These are phyloP conservation scores for Curvularia eragrostidis DNA, from an alignment of 2,329 filamentous ascomycete species.

Conservation along the genomic window DNA sequence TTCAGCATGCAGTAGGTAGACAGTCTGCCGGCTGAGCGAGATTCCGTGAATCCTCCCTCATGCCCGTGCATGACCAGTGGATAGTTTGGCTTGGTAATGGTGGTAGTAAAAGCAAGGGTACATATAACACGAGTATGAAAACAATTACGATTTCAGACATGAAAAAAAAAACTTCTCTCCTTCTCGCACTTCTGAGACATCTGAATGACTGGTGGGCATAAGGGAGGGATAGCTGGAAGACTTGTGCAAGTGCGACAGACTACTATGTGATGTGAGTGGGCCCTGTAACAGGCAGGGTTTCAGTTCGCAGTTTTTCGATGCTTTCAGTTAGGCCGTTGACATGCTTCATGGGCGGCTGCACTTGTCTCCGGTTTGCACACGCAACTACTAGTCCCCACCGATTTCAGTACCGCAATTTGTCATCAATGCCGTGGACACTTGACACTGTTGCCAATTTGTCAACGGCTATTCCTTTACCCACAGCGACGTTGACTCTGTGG, in stretches of 20 bases:
- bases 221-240: not conserved
- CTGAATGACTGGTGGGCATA: not conserved
- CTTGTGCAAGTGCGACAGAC: not conserved
- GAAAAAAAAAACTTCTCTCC: not conserved
- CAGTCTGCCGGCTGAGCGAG: slow-evolving; percentile 5
- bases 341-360: not conserved
- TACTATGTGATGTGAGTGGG: not conserved
- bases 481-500: not conserved
- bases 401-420: not conserved
- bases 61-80: not conserved
- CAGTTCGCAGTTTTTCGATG: slow-evolving; percentile 23
- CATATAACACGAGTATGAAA: not conserved
- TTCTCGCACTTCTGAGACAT: not conserved
- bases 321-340: slow-evolving; percentile 11
- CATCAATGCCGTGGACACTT: not conserved
- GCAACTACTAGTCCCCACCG: not conserved
- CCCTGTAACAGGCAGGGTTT: slow-evolving; percentile 7
- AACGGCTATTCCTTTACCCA: not conserved
- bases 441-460: not conserved
- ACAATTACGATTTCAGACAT: not conserved
- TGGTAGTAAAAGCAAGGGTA: slow-evolving; percentile 12
- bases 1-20: not conserved
- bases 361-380: not conserved
- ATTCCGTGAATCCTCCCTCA: slow-evolving; percentile 20
- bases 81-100: slow-evolving; percentile 14